Conservation (phyloP, 2,329 filamentous ascomycete genomes). For the Paecilomyces formosus region DNA sequence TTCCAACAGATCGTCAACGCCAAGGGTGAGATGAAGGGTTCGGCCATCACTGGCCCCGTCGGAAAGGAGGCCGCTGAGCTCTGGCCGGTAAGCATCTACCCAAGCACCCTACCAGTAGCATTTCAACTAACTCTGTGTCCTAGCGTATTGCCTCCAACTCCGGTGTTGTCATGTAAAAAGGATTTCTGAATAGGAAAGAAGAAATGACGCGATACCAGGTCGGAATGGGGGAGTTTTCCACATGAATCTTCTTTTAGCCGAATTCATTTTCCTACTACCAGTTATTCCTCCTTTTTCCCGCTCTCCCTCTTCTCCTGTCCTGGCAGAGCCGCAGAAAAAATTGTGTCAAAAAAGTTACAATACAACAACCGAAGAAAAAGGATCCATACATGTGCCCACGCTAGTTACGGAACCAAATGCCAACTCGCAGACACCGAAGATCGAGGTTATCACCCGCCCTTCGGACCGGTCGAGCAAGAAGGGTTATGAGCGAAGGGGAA, state of each 20-base stretch:
- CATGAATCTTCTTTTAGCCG: conserved; percentile 1
- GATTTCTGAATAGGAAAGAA: not conserved
- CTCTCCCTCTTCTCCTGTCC: not conserved
- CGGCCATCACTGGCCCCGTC: conserved; percentile 96
- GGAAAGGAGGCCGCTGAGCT: conserved; percentile 99
- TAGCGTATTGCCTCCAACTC: conserved; percentile 99
- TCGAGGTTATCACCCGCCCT: not conserved
- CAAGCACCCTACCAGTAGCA: not conserved
- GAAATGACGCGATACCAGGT: not conserved
- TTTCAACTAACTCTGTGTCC: conserved; percentile 22
- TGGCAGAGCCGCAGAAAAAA: not conserved
- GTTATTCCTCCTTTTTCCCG: not conserved
- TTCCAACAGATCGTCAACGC: conserved; percentile 84
- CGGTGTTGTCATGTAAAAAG: conserved; percentile 94
- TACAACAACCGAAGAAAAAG: not conserved
- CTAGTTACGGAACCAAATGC: not conserved
- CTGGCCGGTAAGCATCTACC: conserved; percentile 71
- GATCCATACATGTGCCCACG: not conserved
- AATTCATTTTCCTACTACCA: conserved; percentile 1
- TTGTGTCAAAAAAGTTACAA: not conserved
- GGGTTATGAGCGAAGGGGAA: not conserved
- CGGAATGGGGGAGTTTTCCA: not conserved
- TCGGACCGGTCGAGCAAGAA: not conserved
- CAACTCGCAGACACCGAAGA: not conserved
- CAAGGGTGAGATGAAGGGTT: conserved; percentile 99